Base-by-base conservation (phyloP, 805 yeast genomes). In the Saccharomycopsis babjevae region DNA sequence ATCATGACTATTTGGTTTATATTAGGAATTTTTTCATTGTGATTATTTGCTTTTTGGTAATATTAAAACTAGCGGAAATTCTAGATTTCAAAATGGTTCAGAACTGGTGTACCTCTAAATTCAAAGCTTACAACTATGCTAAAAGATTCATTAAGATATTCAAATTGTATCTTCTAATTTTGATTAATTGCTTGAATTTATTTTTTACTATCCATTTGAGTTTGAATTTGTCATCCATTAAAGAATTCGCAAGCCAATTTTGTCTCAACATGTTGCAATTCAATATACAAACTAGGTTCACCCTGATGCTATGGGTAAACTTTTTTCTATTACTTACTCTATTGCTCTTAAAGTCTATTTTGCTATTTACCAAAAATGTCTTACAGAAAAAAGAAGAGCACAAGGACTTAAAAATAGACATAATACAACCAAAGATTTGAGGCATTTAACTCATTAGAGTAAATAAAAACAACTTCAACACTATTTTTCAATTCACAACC, bases 391-490 rank as follows among this genome's bases (percentile, higher is more conserved):
- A n/a, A n/a, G 46, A 57, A 34, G 34, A 28, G 11, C 25, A 32
- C 13, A 36, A 30, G 13, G 55, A 57, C 13, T 16, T 62, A 7
- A 42, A 57, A 15, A 57, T 62, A 3, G 64, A 62, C 36, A 59
- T 62, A n/a, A 59, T 62, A 40, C 64, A 59, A 20, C 64, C 64
- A 25, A 62, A 62, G 39, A 40, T 62, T 22, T 61, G 22, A 54
- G 38, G 3, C 11, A 7, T 10, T 13, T 34, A 34, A 7, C 10
- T 8, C 5, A 7, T 34, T 4, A 34, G 3, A 10, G 38, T 2
- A 34, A 34, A 13, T 7, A 34, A 34, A 3, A 28, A 28, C 32
- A 28, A 28, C 6, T 28, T 28, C 6, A 4, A 28, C 32, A 28
- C 6, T 28, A 28, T 28, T 28, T 28, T 28, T 28, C 43, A 39